A percentile compares a stretch with the other conserved stretches of the same genome.
Evolutionary conservation across 371 early-diverging fungal species (phyloP).

Genomic region (Syncephalastrum sp.): DNA sequence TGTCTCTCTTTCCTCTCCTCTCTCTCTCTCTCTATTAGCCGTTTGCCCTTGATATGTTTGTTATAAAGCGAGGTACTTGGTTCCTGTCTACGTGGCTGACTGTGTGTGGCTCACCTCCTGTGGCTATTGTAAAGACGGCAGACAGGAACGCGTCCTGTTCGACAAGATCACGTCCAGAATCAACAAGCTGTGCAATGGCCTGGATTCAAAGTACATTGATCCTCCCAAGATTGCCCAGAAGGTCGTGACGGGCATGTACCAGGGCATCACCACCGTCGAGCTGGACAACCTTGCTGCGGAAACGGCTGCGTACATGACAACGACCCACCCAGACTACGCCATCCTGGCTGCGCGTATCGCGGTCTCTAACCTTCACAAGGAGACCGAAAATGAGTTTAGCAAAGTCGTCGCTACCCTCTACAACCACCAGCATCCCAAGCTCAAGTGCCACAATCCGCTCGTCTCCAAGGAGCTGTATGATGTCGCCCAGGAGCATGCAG

Average conservation of each 20-base stretch:
- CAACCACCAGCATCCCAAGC: constrained; percentile 79
- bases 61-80: constrained; percentile 68
- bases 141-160: constrained; percentile 89
- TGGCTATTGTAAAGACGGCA: constrained; percentile 63
- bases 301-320: constrained; percentile 88
- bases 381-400: constrained; percentile 82
- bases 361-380: constrained; percentile 89
- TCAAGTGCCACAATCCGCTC: constrained; percentile 71
- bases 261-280: constrained; percentile 88
- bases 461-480: constrained; percentile 70
- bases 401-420: constrained; percentile 63
- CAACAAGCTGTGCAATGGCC: constrained; percentile 90
- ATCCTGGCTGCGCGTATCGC: constrained; percentile 91
- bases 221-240: constrained; percentile 92
- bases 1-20: not conserved
- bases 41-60: constrained; percentile 59
- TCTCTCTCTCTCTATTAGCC: not conserved
- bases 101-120: not conserved
- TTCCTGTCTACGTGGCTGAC: not conserved
- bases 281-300: constrained; percentile 91
- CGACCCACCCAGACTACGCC: constrained; percentile 93
- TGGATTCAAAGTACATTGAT: constrained; percentile 91
- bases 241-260: constrained; percentile 87
- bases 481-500: constrained; percentile 65
- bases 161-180: constrained; percentile 92